Percentiles rank a stretch among this genome's conserved stretches.
These are phyloP conservation scores for Moesziomyces parantarcticus DNA, from an alignment of 1,284 basidiomycete species.

Conservation along the genomic window DNA sequence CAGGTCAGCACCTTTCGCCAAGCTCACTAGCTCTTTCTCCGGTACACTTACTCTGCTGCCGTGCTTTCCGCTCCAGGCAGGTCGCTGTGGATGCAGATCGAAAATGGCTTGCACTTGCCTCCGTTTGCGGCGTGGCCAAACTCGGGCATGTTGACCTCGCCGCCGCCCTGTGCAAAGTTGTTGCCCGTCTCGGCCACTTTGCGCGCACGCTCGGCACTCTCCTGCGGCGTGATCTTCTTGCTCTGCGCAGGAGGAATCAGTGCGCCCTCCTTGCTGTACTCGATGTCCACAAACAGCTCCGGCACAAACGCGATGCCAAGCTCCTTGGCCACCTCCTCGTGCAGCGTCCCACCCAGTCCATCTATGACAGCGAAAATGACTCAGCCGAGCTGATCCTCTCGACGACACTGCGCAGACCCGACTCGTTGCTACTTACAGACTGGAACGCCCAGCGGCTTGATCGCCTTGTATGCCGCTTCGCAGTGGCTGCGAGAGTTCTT, in stretches of 20 bases:
- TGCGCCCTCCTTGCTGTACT: constrained; percentile 30
- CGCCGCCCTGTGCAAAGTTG: constrained; percentile 30
- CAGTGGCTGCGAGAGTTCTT: constrained; percentile 21
- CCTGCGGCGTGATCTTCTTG: constrained; percentile 31
- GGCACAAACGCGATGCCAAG: constrained; percentile 29
- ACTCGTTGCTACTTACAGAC: constrained; percentile 20
- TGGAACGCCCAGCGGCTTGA: constrained; percentile 30
- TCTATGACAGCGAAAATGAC: constrained; percentile 5
- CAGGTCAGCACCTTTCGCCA: background rate
- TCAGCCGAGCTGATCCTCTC: too few species aligned
- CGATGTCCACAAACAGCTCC: constrained; percentile 42
- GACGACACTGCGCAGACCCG: too few species aligned
- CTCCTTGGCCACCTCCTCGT: constrained; percentile 29
- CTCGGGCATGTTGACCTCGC: constrained; percentile 21
- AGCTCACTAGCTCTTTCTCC: too few species aligned
- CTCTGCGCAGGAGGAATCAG: constrained; percentile 38
- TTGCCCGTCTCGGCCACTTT: constrained; percentile 21
- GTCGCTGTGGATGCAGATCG: constrained; percentile 42
- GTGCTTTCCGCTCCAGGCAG: constrained; percentile 19
- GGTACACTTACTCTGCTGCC: constrained; percentile 14
- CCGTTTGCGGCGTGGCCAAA: constrained; percentile 14
- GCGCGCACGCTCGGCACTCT: constrained; percentile 32
- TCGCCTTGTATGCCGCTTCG: constrained; percentile 25
- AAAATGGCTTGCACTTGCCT: constrained; percentile 30
- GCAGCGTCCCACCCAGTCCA: constrained; percentile 26